Evolutionary conservation across 805 yeast species (phyloP).

Genomic region (Lipomyces yamadae): DNA sequence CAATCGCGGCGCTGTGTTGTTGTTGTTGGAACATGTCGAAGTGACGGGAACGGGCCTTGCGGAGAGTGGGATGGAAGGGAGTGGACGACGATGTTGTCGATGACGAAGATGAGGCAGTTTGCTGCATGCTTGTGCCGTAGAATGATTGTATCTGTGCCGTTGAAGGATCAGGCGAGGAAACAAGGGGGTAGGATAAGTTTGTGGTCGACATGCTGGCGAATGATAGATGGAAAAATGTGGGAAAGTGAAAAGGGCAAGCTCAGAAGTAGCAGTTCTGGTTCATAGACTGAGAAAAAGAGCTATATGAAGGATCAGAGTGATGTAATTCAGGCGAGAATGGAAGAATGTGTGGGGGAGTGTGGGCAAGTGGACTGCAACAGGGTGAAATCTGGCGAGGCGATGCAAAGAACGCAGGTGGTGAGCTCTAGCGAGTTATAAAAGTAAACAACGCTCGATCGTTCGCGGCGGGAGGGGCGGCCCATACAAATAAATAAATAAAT

Average conservation of each 20-base stretch:
- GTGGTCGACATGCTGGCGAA: conserved; percentile 1
- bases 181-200: conserved; percentile 12
- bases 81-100: conserved; percentile 14
- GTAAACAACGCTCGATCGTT: not conserved
- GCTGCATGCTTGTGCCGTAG: conserved; percentile 4
- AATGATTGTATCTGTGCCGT: not conserved
- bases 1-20: conserved; percentile 12
- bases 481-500: not conserved
- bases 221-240: not conserved
- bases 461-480: not conserved
- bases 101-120: conserved; percentile 10
- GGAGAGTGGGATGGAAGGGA: conserved; percentile 17
- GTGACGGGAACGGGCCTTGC: conserved; percentile 36
- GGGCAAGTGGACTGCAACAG: not conserved
- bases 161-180: conserved; percentile 22
- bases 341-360: not conserved
- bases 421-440: not conserved
- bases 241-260: not conserved
- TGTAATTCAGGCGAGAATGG: conserved; percentile 3
- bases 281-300: conserved; percentile 4
- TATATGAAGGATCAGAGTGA: not conserved
- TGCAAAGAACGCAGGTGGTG: not conserved
- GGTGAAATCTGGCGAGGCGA: not conserved
- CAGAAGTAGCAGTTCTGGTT: not conserved
- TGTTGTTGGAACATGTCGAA: conserved; percentile 29